Percentiles rank a stretch among this genome's conserved stretches.
Conservation (phyloP, 768 basidiomycete genomes). For the Solioccasus polychromus region DNA sequence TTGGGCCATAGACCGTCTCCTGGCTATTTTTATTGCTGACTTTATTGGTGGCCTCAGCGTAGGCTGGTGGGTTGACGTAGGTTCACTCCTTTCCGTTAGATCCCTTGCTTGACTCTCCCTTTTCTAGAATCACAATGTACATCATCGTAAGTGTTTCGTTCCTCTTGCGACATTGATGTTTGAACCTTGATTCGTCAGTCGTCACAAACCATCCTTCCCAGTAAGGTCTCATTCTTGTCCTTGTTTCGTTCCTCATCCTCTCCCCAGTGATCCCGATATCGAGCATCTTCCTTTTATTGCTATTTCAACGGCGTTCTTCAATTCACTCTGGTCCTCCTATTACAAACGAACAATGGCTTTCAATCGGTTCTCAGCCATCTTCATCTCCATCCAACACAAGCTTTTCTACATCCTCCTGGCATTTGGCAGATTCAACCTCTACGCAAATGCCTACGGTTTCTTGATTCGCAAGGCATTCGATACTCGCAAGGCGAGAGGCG, state of each 20-base stretch:
- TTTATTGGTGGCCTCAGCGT: conserved; percentile 91
- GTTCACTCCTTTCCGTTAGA: conserved; percentile 34
- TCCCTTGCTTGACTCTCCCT: conserved; percentile 2
- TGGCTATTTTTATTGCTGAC: conserved; percentile 79
- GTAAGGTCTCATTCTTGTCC: conserved; percentile 41
- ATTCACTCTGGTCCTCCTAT: conserved; percentile 88
- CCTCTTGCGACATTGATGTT: background rate
- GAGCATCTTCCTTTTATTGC: conserved; percentile 93
- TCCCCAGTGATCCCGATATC: conserved; percentile 73
- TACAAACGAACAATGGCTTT: conserved; percentile 86
- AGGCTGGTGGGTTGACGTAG: conserved; percentile 96
- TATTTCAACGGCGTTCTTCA: conserved; percentile 83
- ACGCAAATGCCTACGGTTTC: conserved; percentile 79
- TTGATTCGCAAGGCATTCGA: conserved; percentile 66
- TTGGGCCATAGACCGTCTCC: conserved; percentile 75
- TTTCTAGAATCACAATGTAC: conserved; percentile 85
- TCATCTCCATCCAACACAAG: conserved; percentile 83
- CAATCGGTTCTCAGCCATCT: conserved; percentile 60
- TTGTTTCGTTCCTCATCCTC: conserved; percentile 5
- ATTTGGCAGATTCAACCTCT: conserved; percentile 94
- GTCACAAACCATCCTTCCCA: conserved; percentile 98
- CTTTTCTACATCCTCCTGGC: conserved; percentile 90
- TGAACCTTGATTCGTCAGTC: conserved; percentile 45
- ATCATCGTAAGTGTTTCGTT: conserved; percentile 70
- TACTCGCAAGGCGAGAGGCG: conserved; percentile 60